Evolutionary conservation across 495 filamentous ascomycete genomes (phyloP).

Genomic region (Talaromyces borbonicus): DNA sequence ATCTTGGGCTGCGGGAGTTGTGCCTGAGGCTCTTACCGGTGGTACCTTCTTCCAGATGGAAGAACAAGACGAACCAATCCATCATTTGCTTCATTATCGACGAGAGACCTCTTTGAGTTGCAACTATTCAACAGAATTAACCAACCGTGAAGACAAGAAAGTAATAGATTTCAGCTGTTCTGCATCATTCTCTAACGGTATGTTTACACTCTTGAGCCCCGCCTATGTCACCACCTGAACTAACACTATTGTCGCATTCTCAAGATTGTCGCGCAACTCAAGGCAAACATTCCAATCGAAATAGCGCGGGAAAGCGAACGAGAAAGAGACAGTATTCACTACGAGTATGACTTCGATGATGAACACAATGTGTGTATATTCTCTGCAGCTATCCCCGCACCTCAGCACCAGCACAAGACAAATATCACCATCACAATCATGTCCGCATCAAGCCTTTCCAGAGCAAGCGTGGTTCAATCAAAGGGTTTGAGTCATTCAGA

Average conservation of each 20-base stretch:
- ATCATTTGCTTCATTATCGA: background rate
- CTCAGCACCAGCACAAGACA: conserved; percentile 10
- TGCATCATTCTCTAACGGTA: background rate
- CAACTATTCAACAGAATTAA: too few species aligned
- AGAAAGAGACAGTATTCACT: background rate
- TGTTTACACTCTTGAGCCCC: background rate
- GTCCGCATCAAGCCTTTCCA: conserved; percentile 8
- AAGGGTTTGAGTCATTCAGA: background rate
- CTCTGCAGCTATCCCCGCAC: conserved; percentile 20
- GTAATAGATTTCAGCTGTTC: background rate
- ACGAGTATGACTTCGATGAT: conserved; percentile 55
- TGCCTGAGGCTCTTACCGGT: background rate
- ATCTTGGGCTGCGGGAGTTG: background rate
- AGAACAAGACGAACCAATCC: background rate
- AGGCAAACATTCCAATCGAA: background rate
- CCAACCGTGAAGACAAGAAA: too few species aligned
- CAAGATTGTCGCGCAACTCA: background rate
- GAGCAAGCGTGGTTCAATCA: background rate
- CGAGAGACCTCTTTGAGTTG: background rate
- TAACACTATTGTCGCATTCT: conserved; percentile 1
- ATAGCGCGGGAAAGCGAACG: background rate
- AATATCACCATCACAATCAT: conserved; percentile 15
- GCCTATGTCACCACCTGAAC: background rate
- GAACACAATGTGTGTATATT: conserved; percentile 58
- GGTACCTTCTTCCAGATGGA: background rate